A percentile compares a stretch with the other conserved stretches of the same genome.
Conservation (phyloP, 495 filamentous ascomycete species). For the Evernia prunastri region DNA sequence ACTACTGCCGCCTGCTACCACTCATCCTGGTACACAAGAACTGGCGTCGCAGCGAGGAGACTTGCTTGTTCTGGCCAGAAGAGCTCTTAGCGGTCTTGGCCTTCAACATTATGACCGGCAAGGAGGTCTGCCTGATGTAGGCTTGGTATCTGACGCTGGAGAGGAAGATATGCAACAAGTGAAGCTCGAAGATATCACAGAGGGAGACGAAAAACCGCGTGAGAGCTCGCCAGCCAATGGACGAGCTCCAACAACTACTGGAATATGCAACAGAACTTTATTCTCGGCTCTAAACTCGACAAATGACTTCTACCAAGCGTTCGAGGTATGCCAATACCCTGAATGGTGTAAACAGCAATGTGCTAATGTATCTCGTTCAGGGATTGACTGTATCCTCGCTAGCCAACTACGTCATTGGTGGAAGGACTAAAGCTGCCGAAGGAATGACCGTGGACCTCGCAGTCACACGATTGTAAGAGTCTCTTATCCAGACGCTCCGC, state of each 20-base stretch:
- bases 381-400: constrained; percentile 40
- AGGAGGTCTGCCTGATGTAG: constrained; percentile 62
- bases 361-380: constrained; percentile 14
- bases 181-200: constrained; percentile 38
- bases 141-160: constrained; percentile 39
- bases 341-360: background rate
- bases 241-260: constrained; percentile 28
- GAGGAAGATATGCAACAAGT: constrained; percentile 49
- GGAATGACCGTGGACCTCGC: constrained; percentile 79
- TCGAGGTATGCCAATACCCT: constrained; percentile 19
- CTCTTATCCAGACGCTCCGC: background rate
- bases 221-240: constrained; percentile 11
- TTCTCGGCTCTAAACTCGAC: constrained; percentile 43
- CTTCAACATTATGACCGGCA: constrained; percentile 64
- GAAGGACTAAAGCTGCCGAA: constrained; percentile 67
- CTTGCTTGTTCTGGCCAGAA: constrained; percentile 70
- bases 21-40: constrained; percentile 68
- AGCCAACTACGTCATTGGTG: constrained; percentile 63
- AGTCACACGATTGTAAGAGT: constrained; percentile 63
- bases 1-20: constrained; percentile 22
- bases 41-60: constrained; percentile 78
- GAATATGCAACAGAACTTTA: constrained; percentile 47
- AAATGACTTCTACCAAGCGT: constrained; percentile 38
- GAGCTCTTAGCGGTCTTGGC: constrained; percentile 68
- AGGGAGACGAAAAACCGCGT: background rate